These are phyloP conservation scores for Lactarius vividus DNA, from an alignment of 768 basidiomycete species.

Conservation along the genomic window DNA sequence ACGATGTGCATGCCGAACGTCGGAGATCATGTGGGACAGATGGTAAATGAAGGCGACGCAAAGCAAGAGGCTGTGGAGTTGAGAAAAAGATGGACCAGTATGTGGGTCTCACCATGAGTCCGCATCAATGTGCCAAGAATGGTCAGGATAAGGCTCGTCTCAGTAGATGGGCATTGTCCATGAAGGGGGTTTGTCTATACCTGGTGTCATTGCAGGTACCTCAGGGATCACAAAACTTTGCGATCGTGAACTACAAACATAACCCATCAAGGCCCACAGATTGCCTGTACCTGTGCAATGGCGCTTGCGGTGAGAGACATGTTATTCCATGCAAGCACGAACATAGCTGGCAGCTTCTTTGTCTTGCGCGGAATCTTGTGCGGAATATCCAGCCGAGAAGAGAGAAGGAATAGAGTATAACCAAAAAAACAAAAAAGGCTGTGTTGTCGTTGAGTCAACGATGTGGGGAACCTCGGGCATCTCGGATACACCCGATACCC, in stretches of 20 bases:
- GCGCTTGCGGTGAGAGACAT: slow-evolving; percentile 32
- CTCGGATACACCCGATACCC: neutral
- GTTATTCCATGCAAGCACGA: slow-evolving; percentile 12
- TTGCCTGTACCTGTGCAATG: slow-evolving; percentile 37
- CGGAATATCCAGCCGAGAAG: slow-evolving; percentile 9
- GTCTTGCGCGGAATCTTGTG: neutral
- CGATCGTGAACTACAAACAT: neutral
- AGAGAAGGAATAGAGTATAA: slow-evolving; percentile 7
- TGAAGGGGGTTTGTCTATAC: slow-evolving; percentile 36
- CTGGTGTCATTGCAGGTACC: slow-evolving; percentile 45
- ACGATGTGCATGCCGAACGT: neutral
- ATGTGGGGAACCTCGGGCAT: neutral
- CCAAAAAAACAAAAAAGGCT: neutral
- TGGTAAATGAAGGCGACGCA: neutral
- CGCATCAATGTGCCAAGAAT: slow-evolving; percentile 30
- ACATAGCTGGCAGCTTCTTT: neutral
- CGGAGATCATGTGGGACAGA: neutral
- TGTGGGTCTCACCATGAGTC: slow-evolving; percentile 81
- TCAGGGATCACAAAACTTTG: slow-evolving; percentile 8
- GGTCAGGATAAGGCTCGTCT: slow-evolving; percentile 3
- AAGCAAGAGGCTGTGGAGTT: neutral
- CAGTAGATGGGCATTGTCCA: neutral
- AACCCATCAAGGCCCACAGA: slow-evolving; percentile 59
- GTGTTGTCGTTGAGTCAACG: neutral
- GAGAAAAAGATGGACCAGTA: slow-evolving; percentile 55